These are phyloP conservation scores for Fraxinus pennsylvanica DNA, from an alignment of 257 asterid genomes.

Conservation along the genomic window DNA sequence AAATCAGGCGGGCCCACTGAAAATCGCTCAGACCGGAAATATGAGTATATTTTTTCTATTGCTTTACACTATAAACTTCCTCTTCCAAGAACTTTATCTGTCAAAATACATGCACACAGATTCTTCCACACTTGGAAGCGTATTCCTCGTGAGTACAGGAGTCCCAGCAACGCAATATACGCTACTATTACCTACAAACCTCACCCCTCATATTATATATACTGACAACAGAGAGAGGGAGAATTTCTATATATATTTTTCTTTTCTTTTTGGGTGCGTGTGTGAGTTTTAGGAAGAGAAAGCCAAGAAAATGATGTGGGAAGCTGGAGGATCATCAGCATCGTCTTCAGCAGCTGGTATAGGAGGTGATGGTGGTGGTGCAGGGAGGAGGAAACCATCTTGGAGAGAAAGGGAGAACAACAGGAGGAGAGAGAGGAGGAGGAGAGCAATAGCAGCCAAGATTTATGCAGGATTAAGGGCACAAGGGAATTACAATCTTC, in stretches of 20 bases:
- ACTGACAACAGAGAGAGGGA: background rate
- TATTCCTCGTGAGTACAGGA: conserved; percentile 60
- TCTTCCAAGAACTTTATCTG: conserved; percentile 12
- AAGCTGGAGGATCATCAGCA: conserved; percentile 71
- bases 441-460: background rate
- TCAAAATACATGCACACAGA: conserved; percentile 31
- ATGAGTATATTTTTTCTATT: background rate
- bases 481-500: background rate
- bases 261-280: background rate
- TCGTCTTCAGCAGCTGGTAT: conserved; percentile 58
- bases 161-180: conserved; percentile 43
- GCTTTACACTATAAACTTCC: conserved; percentile 6
- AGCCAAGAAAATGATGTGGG: conserved; percentile 75
- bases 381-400: conserved; percentile 91
- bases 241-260: background rate
- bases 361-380: conserved; percentile 31
- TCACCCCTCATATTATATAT: background rate
- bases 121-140: conserved; percentile 46
- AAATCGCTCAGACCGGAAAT: background rate
- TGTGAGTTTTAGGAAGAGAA: conserved; percentile 7
- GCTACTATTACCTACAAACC: conserved; percentile 13
- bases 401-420: conserved; percentile 97
- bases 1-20: conserved; percentile 9
- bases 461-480: background rate
- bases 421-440: conserved; percentile 87